phyloP scores from a whole-genome alignment of 2,329 filamentous ascomycete genomes.

The Triangularia verruculosa region DNA sequence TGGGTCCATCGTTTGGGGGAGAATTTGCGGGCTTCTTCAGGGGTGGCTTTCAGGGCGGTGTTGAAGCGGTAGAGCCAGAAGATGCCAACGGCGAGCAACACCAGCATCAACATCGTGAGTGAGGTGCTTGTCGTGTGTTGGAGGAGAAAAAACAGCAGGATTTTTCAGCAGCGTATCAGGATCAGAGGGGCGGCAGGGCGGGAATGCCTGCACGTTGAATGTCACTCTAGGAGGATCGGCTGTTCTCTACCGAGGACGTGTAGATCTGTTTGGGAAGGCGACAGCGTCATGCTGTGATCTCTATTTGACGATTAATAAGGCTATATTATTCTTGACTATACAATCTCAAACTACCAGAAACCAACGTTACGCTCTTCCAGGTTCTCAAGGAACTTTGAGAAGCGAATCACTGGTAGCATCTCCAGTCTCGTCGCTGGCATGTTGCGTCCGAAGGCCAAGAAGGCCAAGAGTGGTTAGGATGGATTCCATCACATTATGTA shows the following conservation, averaged over 20 bases:
- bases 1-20: conserved; percentile 38
- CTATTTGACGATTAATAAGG: not conserved
- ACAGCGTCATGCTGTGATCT: not conserved
- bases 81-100: conserved; percentile 23
- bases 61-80: conserved; percentile 41
- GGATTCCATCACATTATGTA: not conserved
- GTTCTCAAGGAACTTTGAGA: not conserved
- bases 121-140: not conserved
- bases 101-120: not conserved
- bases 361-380: not conserved
- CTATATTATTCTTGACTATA: not conserved
- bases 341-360: not conserved
- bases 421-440: not conserved
- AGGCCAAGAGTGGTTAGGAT: not conserved
- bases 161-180: not conserved
- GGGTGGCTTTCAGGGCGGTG: conserved; percentile 35
- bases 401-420: not conserved
- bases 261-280: not conserved
- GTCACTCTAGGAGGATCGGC: not conserved
- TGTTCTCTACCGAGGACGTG: not conserved
- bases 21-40: conserved; percentile 35
- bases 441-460: not conserved
- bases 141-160: not conserved
- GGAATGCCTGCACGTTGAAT: not conserved
- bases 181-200: not conserved